These are phyloP conservation scores for Pistacia atlantica DNA, from an alignment of 345 rosid species.

Conservation along the genomic window DNA sequence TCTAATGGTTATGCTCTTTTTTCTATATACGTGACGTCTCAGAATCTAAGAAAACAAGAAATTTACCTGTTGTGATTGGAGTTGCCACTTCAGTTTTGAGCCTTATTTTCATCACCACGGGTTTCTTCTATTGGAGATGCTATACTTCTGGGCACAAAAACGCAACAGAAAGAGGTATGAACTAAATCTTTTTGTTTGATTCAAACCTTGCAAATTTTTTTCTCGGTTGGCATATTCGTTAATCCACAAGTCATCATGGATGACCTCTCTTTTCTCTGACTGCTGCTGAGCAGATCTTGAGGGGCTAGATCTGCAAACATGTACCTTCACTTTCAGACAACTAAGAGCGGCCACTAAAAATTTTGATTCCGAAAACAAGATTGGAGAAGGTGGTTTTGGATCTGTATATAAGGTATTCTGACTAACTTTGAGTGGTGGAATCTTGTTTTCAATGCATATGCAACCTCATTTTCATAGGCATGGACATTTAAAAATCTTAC, in stretches of 20 bases:
- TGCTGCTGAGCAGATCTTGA: constrained; percentile 8
- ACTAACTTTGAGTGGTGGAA: background rate
- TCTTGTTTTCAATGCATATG: background rate
- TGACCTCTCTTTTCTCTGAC: too few species aligned
- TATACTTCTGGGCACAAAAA: background rate
- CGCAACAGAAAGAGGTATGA: constrained; percentile 25
- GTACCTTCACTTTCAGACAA: constrained; percentile 42
- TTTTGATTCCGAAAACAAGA: constrained; percentile 38
- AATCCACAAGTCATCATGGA: too few species aligned
- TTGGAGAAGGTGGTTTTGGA: constrained; percentile 61
- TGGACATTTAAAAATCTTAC: too few species aligned
- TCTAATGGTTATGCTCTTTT: background rate
- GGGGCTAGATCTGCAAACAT: too few species aligned
- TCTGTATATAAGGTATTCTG: constrained; percentile 43
- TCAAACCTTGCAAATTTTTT: background rate
- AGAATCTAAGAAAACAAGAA: background rate
- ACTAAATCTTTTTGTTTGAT: background rate
- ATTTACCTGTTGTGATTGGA: constrained; percentile 3
- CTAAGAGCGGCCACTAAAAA: constrained; percentile 45
- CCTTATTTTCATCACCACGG: too few species aligned
- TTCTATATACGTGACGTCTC: background rate
- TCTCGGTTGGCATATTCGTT: too few species aligned
- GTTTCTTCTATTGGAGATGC: too few species aligned
- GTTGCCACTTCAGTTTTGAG: constrained; percentile 10
- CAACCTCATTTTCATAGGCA: too few species aligned